Conservation (phyloP, 176 grass and related monocot genomes). For the Cocos nucifera region DNA sequence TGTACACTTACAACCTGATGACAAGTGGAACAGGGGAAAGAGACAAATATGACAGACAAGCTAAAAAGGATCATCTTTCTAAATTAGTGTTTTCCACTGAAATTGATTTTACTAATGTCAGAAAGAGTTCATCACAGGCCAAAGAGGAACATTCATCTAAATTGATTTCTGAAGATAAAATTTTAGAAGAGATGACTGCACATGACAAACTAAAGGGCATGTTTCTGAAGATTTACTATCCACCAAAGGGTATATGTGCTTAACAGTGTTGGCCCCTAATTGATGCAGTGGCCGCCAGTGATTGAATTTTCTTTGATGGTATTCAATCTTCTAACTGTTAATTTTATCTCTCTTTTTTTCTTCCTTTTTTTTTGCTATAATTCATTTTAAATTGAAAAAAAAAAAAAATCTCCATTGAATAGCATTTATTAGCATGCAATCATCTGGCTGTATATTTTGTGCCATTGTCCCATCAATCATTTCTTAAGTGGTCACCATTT, state of each 20-base stretch:
- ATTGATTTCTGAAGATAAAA: constrained; percentile 32
- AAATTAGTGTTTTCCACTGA: constrained; percentile 71
- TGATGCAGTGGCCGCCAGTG: too few species aligned
- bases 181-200: constrained; percentile 56
- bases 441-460: too few species aligned
- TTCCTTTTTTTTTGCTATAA: too few species aligned
- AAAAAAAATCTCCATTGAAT: too few species aligned
- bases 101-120: constrained; percentile 54
- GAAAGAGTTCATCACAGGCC: constrained; percentile 28
- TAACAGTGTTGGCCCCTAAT: too few species aligned
- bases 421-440: too few species aligned
- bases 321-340: too few species aligned
- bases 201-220: constrained; percentile 42
- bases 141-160: constrained; percentile 46
- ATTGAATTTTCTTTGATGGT: too few species aligned
- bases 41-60: constrained; percentile 56
- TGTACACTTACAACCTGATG: constrained; percentile 77
- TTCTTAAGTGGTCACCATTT: too few species aligned
- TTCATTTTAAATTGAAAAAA: too few species aligned
- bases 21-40: constrained; percentile 56
- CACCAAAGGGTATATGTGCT: constrained; percentile 31
- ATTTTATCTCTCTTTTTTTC: too few species aligned
- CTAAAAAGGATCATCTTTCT: constrained; percentile 63
- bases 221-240: constrained; percentile 62
- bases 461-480: too few species aligned